Evolutionary conservation across 495 filamentous ascomycete genomes (phyloP).

Genomic region (Stereocaulon alpinum): DNA sequence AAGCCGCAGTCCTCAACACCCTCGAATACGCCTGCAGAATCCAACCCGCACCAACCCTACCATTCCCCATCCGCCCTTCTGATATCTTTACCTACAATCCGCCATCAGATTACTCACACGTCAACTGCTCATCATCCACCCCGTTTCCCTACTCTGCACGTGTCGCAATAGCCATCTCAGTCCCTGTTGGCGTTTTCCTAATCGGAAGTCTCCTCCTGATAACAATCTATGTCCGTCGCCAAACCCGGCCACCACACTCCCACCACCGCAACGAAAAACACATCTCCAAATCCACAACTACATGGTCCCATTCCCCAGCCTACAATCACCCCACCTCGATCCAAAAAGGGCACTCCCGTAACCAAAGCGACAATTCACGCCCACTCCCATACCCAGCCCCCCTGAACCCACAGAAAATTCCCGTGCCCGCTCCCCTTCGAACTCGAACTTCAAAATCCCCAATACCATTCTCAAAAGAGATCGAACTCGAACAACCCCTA

Average conservation of each 20-base stretch:
- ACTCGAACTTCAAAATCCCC: slow-evolving; percentile 9
- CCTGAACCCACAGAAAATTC: slow-evolving; percentile 9
- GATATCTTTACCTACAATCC: slow-evolving; percentile 36
- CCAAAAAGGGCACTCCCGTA: slow-evolving; percentile 6
- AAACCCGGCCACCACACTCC: slow-evolving; percentile 8
- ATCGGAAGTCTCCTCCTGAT: slow-evolving; percentile 25
- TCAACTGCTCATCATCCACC: slow-evolving; percentile 19
- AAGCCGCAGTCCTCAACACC: slow-evolving; percentile 36
- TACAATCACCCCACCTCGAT: slow-evolving; percentile 1
- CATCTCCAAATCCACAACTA: slow-evolving; percentile 9
- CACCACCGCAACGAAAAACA: slow-evolving; percentile 12
- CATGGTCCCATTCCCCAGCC: slow-evolving; percentile 3
- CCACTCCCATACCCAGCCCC: slow-evolving; percentile 5
- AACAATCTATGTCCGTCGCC: slow-evolving; percentile 14
- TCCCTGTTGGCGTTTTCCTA: slow-evolving; percentile 37
- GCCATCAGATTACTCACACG: slow-evolving; percentile 30
- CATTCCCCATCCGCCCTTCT: slow-evolving; percentile 36
- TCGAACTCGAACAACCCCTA: neutral
- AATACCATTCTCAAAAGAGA: neutral
- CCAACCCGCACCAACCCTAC: slow-evolving; percentile 24
- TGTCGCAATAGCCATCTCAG: slow-evolving; percentile 36
- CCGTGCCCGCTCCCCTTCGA: slow-evolving; percentile 17
- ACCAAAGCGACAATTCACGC: neutral
- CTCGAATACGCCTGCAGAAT: slow-evolving; percentile 42
- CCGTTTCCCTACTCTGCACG: slow-evolving; percentile 21